A percentile compares a stretch with the other conserved stretches of the same genome.
These are phyloP conservation scores for Penicillium polonicum DNA, from an alignment of 2,329 filamentous ascomycete genomes.

Conservation along the genomic window DNA sequence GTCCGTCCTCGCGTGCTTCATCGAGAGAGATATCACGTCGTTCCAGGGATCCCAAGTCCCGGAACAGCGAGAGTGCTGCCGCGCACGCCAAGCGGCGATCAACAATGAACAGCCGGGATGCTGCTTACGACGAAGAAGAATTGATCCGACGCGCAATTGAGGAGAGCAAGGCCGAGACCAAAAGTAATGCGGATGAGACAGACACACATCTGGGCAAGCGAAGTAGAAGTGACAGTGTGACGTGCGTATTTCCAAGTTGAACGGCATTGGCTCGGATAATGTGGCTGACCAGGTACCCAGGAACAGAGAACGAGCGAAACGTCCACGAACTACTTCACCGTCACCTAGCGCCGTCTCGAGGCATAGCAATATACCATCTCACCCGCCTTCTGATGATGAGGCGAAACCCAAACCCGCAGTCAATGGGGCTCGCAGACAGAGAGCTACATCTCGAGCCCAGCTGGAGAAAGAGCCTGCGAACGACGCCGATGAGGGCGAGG, in stretches of 20 bases:
- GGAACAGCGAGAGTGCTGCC: slow-evolving; percentile 50
- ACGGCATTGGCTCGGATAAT: slow-evolving; percentile 18
- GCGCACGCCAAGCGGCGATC: slow-evolving; percentile 78
- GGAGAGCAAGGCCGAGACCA: slow-evolving; percentile 82
- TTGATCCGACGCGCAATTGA: slow-evolving; percentile 86
- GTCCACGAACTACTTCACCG: slow-evolving; percentile 77
- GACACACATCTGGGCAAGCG: slow-evolving; percentile 71
- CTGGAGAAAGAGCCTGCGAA: slow-evolving; percentile 47
- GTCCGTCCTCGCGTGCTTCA: slow-evolving; percentile 45
- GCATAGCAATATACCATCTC: slow-evolving; percentile 47
- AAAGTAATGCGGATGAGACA: slow-evolving; percentile 54
- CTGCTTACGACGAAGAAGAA: slow-evolving; percentile 93
- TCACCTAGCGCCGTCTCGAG: slow-evolving; percentile 61
- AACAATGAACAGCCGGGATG: slow-evolving; percentile 95
- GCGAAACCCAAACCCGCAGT: slow-evolving; percentile 40
- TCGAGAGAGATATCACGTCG: slow-evolving; percentile 42
- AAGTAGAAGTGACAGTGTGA: slow-evolving; percentile 85
- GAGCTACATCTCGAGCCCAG: slow-evolving; percentile 56
- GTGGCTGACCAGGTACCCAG: slow-evolving; percentile 49
- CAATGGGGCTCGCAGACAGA: slow-evolving; percentile 57
- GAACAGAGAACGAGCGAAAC: slow-evolving; percentile 69
- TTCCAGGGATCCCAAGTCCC: slow-evolving; percentile 44
- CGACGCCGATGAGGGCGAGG: slow-evolving; percentile 64
- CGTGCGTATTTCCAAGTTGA: slow-evolving; percentile 61
- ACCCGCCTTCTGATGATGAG: slow-evolving; percentile 66